Conservation (phyloP, 2,329 filamentous ascomycete genomes). For the Xylaria sp. region DNA sequence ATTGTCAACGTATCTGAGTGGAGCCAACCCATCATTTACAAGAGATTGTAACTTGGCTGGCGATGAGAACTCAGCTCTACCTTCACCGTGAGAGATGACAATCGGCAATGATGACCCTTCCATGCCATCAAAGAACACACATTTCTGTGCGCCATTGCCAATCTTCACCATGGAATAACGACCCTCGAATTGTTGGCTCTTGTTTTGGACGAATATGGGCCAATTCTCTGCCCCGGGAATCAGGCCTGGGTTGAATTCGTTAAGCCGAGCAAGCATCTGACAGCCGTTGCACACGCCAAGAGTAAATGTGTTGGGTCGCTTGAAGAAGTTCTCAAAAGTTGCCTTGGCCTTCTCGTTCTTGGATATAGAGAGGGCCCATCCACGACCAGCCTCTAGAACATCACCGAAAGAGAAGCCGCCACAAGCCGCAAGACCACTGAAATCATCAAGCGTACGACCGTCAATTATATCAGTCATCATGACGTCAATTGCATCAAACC, state of each 20-base stretch:
- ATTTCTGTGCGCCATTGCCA: conserved; percentile 69
- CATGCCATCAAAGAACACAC: conserved; percentile 95
- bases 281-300: conserved; percentile 98
- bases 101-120: conserved; percentile 83
- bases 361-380: conserved; percentile 94
- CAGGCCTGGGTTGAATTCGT: conserved; percentile 87
- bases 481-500: conserved; percentile 91
- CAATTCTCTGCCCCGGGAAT: conserved; percentile 82
- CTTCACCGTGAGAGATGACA: conserved; percentile 90
- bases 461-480: conserved; percentile 95
- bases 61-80: conserved; percentile 77
- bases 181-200: conserved; percentile 89
- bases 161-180: conserved; percentile 88
- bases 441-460: conserved; percentile 81
- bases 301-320: conserved; percentile 87
- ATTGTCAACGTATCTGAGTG: conserved; percentile 89
- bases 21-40: conserved; percentile 74
- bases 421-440: conserved; percentile 91
- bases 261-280: conserved; percentile 89
- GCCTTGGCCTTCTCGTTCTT: conserved; percentile 80
- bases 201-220: conserved; percentile 71
- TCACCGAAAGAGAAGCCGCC: conserved; percentile 92
- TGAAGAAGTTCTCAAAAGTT: conserved; percentile 88
- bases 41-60: conserved; percentile 65
- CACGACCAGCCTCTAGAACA: conserved; percentile 91